Evolutionary conservation across 2,329 filamentous ascomycete species (phyloP), one percentile per base, ranked within the genome.

Genomic region (Paraconiothyrium sp.): DNA sequence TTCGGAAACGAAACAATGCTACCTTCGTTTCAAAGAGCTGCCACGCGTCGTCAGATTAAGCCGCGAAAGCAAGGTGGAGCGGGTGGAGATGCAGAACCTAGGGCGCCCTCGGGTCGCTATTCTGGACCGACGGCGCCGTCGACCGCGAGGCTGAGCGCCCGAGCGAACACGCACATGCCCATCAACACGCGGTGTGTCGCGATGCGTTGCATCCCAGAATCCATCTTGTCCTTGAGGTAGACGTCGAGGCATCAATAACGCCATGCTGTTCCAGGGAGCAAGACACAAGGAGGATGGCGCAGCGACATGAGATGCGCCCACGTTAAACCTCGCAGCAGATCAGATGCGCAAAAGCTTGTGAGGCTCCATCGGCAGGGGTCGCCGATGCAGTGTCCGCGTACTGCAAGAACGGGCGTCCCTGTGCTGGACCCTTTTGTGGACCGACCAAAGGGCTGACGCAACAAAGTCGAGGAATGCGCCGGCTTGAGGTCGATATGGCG

Each of bases 1-100:
- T 4, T 9, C 9, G 43, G 7, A 22, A 46, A 24, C 41, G 7
- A 46, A 46, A 24, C 43, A 46, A 13, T 24, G 43, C 43, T 24
- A 46, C 32, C 20, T 48, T 51, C 11, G 32, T 37, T 11, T 35
- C 32, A 27, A 51, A 34, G 16, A 32, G 6, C 27, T 35, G 41
- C 43, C 54, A 37, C 20, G 20, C 30, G 43, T 47, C 32, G 43
- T 47, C 30, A 27, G 4, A 20, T 34, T 44, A 47, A 39, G 43
- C 41, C 24, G 41, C 54, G 54, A 37, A 56, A 48, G 37, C 32
- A 16, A 14, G 22, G 51, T 54, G 51, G 51, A 44, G 35, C 37
- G 9, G 37, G 51, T 44, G 51, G 51, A 35, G 47, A 2, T n/a
- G 16, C 44, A 13, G n/a, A 10, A 34, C 24, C n/a, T 27, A n/a